Percentiles rank a stretch among this genome's conserved stretches.
Conservation (phyloP, 2,329 filamentous ascomycete genomes). For the Apiospora arundinis region DNA sequence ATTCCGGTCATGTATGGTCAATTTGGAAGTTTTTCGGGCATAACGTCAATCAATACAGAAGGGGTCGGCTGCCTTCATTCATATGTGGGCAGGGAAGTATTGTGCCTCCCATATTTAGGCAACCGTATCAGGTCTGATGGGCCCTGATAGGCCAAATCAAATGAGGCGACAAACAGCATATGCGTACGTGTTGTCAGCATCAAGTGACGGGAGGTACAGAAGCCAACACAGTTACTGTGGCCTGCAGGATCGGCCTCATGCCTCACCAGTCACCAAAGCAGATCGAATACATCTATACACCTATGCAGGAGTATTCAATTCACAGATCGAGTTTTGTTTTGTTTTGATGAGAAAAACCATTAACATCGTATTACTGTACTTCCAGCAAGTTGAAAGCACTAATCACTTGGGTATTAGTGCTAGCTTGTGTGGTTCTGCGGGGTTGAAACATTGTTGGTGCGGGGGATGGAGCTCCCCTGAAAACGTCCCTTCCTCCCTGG, state of each 20-base stretch:
- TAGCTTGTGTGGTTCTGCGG: neutral
- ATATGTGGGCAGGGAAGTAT: neutral
- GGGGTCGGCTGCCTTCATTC: neutral
- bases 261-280: neutral
- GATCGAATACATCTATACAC: too few species aligned
- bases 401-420: neutral
- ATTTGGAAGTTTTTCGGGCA: too few species aligned
- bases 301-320: too few species aligned
- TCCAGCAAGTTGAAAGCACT: neutral
- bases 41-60: neutral
- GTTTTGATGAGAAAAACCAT: neutral
- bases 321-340: too few species aligned
- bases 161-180: neutral
- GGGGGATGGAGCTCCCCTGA: neutral
- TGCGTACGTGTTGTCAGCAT: neutral
- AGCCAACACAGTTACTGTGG: neutral
- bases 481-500: neutral
- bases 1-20: too few species aligned
- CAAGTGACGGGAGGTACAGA: neutral
- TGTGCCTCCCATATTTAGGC: neutral
- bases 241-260: neutral
- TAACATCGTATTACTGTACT: neutral
- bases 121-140: neutral
- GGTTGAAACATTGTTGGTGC: neutral
- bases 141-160: neutral